Base-by-base conservation (phyloP, 2,329 filamentous ascomycete genomes). In the Verticillium tricorpus region DNA sequence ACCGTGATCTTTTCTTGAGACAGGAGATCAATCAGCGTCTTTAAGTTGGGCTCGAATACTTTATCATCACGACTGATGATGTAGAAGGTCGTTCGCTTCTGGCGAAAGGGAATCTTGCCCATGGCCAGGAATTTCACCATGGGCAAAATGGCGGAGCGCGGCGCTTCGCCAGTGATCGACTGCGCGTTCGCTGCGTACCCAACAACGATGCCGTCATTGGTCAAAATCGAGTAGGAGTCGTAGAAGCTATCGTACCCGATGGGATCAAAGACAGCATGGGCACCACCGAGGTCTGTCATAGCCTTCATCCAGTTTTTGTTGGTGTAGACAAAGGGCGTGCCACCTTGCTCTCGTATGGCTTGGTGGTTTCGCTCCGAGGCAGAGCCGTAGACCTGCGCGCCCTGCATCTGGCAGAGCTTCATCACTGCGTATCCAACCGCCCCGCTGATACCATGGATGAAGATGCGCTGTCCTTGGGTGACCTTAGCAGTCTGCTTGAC, bases 201-300 rank as follows among this genome's bases (percentile, higher is more conserved):
- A 1, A 78, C 73, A 5, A 78, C 67, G 56, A 74, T 69, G 19
- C 78, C 79, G 3, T 68, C 39, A 0, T 59, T 56, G 11, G 64
- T 56, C n/a, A 83, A 71, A 40, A 82, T 80, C 3, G 70, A 69
- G 71, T 74, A 82, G n/a, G 76, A 79, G 64, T 82, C 79, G 62
- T 82, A 78, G 65, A 74, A 83, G 61, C 78, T 80, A 61, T 81
- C 78, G 63, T 77, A 81, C 45, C 80, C 80, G 3, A 83, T 74
- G 0, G 81, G 72, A 25, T 83, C 81, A 60, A 79, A 82, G 28
- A 80, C 76, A 14, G 74, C 75, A 60, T 82, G 74, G 0, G 73
- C 80, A 19, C 80, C 80, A 7, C 80, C 80, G 5, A 78, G 66
- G 7, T 66, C 69, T 40, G 77, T 75, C 77, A 82, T 81, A 9